Evolutionary conservation across 495 filamentous ascomycete species (phyloP).

Genomic region (Hypoxylon crocopeplum): DNA sequence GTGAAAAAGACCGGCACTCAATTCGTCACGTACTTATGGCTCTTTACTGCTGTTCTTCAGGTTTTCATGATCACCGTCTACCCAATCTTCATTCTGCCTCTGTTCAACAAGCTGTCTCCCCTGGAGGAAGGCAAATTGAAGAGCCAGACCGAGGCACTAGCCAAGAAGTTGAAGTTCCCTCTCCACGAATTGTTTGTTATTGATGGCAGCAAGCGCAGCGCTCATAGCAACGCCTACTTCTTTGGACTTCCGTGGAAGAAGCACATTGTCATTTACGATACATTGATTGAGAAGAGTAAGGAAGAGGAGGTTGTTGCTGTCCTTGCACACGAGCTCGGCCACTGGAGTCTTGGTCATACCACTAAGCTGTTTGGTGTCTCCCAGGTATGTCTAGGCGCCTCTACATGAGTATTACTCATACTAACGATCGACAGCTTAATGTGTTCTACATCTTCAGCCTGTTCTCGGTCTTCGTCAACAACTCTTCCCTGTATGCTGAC

Average conservation of each 20-base stretch:
- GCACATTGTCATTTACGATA: constrained; percentile 99
- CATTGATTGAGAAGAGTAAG: constrained; percentile 91
- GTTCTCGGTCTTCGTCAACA: constrained; percentile 97
- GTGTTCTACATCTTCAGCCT: constrained; percentile 96
- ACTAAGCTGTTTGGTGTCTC: constrained; percentile 89
- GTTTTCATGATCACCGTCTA: constrained; percentile 95
- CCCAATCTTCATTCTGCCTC: constrained; percentile 88
- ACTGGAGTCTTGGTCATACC: constrained; percentile 95
- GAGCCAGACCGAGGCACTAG: constrained; percentile 84
- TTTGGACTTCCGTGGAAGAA: constrained; percentile 99
- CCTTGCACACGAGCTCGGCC: constrained; percentile 92
- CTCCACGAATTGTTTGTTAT: constrained; percentile 91
- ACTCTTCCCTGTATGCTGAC: constrained; percentile 83
- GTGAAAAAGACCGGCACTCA: constrained; percentile 86
- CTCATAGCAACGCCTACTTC: constrained; percentile 98
- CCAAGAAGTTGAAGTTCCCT: constrained; percentile 86
- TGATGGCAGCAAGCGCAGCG: constrained; percentile 95
- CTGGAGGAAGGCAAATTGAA: constrained; percentile 86
- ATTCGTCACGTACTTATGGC: constrained; percentile 98
- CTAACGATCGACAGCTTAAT: constrained; percentile 60
- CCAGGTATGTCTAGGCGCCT: constrained; percentile 65
- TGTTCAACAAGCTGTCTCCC: constrained; percentile 98
- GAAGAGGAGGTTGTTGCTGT: constrained; percentile 93
- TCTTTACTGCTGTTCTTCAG: constrained; percentile 87
- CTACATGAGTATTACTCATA: background rate